Base-by-base conservation (phyloP, 1,284 basidiomycete genomes). In the Trichosporon coremiiforme region DNA sequence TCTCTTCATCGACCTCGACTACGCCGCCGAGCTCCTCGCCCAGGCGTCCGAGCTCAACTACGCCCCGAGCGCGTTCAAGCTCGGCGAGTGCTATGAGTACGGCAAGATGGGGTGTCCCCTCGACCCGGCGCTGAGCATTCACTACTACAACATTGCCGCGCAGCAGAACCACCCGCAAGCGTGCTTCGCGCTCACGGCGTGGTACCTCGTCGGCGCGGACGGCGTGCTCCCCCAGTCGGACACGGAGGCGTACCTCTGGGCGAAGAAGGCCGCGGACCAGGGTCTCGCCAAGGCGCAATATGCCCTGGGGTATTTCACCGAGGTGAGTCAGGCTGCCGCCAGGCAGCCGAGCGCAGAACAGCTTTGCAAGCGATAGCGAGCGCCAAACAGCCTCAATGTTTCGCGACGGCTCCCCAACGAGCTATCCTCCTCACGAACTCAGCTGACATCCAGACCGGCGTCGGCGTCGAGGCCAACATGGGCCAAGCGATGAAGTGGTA, bases 101-200 rank as follows among this genome's bases (percentile, higher is more conserved):
- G 97, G 96, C 53, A 95, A 95, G 86, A 92, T 98, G 90, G 95
- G 94, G 15, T 99, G 96, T 79, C 96, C 96, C n/a, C 92, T 95
- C 80, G 96, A 99, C 82, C 89, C 95, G 0, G 96, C 97, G 20
- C 86, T 99, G 70, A 95, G 93, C 65, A 99, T 99, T 78, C 96
- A 99, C 85, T 99, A 98, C 85, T 99, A 99, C 94, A 95, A 98
- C 79, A 97, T 98, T 75, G 95, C 95, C 29, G 97, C 96, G 2
- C 96, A 98, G 82, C 95, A 98, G 85, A 90, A 90, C 77, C 97
- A 99, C 81, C 90, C 92, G 20, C 96, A 99, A 79, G 95, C 96
- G 0, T 98, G 95, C 83, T 99, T 99, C 80, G 96, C 96, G 2
- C 87, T 99, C 41, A 98, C 96, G 10, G 95, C 96, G 9, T 99